phyloP scores from a whole-genome alignment of 169 alveolate species.

The Plasmodium malariae region DNA sequence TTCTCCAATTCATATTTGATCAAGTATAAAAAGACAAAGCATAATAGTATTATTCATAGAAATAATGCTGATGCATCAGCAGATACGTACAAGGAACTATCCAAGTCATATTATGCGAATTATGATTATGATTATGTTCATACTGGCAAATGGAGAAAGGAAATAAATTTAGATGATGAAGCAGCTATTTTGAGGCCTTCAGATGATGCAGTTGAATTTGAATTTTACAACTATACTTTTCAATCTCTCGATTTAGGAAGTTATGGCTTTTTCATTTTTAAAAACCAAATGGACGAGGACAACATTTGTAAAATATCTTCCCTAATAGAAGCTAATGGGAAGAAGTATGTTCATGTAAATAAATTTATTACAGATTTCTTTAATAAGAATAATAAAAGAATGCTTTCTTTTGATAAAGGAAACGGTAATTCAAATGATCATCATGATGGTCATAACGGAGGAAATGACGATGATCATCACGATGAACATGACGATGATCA shows the following conservation, averaged over 20 bases:
- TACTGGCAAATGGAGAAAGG: slow-evolving; percentile 73
- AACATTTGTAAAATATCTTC: slow-evolving; percentile 59
- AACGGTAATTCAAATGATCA: neutral
- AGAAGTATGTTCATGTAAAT: slow-evolving; percentile 55
- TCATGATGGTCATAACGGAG: neutral
- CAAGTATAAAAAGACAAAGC: slow-evolving; percentile 39
- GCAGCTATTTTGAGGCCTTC: slow-evolving; percentile 54
- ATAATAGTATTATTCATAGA: neutral
- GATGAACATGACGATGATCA: neutral
- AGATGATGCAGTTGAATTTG: slow-evolving; percentile 63
- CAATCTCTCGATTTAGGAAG: slow-evolving; percentile 49
- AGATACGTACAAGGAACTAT: slow-evolving; percentile 9
- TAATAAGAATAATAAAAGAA: slow-evolving; percentile 43
- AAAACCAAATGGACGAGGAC: slow-evolving; percentile 60
- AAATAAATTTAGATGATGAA: slow-evolving; percentile 53
- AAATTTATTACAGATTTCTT: slow-evolving; percentile 43
- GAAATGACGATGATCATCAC: neutral
- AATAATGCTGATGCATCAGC: neutral
- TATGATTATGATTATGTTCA: slow-evolving; percentile 63
- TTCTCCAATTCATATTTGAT: slow-evolving; percentile 51
- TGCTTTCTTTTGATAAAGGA: slow-evolving; percentile 29
- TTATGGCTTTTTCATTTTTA: slow-evolving; percentile 48
- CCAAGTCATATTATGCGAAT: slow-evolving; percentile 29
- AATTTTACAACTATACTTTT: slow-evolving; percentile 69
- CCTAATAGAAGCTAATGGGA: slow-evolving; percentile 59